Evolutionary conservation across 2,329 filamentous ascomycete species (phyloP).

Genomic region (Canariomyces notabilis): DNA sequence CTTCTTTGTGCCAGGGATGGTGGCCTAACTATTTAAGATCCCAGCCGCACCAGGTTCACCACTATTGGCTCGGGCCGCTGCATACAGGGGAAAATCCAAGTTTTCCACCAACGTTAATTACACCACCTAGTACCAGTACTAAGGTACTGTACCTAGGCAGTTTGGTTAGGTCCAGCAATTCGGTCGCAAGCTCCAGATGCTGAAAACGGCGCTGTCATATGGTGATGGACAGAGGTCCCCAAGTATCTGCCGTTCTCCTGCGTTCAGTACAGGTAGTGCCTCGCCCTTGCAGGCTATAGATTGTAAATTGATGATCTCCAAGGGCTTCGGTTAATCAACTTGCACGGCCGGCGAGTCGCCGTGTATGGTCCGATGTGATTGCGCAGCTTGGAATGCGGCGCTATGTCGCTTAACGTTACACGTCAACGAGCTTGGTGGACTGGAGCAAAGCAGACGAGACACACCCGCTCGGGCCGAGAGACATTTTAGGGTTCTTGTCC

Average conservation of each 20-base stretch:
- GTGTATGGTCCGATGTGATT: slow-evolving; percentile 6
- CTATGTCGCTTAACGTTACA: slow-evolving; percentile 3
- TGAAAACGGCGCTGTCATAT: no score
- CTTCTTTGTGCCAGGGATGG: slow-evolving; percentile 14
- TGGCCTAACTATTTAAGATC: slow-evolving; percentile 17
- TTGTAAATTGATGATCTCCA: slow-evolving; percentile 8
- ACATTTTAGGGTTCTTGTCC: no score
- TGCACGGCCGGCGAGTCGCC: slow-evolving; percentile 7
- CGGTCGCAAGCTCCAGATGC: no score
- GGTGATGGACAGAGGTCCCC: neutral
- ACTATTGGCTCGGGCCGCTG: slow-evolving; percentile 13
- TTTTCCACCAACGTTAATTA: no score
- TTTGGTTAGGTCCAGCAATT: no score
- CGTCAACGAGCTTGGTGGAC: no score
- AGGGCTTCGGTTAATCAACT: slow-evolving; percentile 4
- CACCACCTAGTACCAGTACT: no score
- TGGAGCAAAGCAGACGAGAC: no score
- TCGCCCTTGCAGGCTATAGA: slow-evolving; percentile 3
- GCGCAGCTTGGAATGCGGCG: slow-evolving; percentile 5
- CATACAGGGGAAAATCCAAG: slow-evolving; percentile 14
- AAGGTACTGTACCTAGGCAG: no score
- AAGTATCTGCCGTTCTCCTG: neutral
- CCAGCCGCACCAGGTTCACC: slow-evolving; percentile 8
- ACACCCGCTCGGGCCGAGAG: slow-evolving; percentile 1
- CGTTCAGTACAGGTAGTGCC: neutral